Evolutionary conservation across 495 filamentous ascomycete species (phyloP).

Genomic region (Penicillium pulvis): DNA sequence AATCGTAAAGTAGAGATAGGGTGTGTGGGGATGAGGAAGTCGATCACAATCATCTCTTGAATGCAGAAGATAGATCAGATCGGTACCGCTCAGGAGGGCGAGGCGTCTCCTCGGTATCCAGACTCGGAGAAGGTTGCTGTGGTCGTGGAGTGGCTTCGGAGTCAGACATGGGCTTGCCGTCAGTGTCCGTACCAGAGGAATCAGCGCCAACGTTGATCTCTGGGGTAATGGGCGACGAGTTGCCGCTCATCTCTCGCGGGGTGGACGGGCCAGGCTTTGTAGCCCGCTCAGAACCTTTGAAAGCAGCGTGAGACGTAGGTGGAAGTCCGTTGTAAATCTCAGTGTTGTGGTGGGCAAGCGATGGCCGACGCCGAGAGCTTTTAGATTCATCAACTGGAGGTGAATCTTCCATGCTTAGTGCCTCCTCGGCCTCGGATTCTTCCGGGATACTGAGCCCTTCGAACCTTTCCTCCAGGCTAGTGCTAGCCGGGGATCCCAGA

Average conservation of each 20-base stretch:
- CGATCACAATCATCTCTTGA: not conserved
- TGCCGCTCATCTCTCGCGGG: conserved; percentile 23
- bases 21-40: not conserved
- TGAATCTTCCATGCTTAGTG: conserved; percentile 28
- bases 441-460: conserved; percentile 45
- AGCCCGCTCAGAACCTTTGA: conserved; percentile 5
- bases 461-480: conserved; percentile 37
- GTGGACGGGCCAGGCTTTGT: conserved; percentile 36
- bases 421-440: conserved; percentile 36
- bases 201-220: conserved; percentile 27
- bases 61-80: conserved; percentile 28
- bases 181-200: conserved; percentile 26
- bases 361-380: conserved; percentile 23
- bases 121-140: conserved; percentile 33
- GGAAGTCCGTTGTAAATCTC: conserved; percentile 28
- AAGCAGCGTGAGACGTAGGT: conserved; percentile 12
- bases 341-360: conserved; percentile 26
- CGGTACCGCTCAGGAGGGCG: conserved; percentile 74
- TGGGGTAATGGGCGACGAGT: conserved; percentile 32
- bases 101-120: conserved; percentile 67
- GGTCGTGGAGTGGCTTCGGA: conserved; percentile 45
- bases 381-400: conserved; percentile 16
- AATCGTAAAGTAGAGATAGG: conserved; percentile 8
- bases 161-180: conserved; percentile 32
- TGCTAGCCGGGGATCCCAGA: conserved; percentile 29